Evolutionary conservation across 2,329 filamentous ascomycete species (phyloP), one percentile per base, ranked within the genome.

Genomic region (Penicillium sp.): DNA sequence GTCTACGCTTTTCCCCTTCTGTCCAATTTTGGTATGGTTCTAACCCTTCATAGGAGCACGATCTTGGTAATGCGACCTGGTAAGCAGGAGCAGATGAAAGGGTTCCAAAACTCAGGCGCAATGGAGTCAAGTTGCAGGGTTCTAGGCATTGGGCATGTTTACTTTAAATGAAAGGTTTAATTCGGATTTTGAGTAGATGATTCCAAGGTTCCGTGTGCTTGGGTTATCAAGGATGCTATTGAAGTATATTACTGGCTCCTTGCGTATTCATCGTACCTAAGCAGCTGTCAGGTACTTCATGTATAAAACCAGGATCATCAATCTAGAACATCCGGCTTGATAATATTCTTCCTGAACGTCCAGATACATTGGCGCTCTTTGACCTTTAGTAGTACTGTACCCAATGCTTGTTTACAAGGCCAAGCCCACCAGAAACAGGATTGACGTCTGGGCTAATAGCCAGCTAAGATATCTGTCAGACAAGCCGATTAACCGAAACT

Each of bases 31-130:
- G n/a, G 14, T 13, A 14, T 41, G 39, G 3, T 41, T 52, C 66
- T 57, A 66, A 55, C 14, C 33, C 45, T 54, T 27, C 33, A 53
- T 43, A 74, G 71, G 73, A 75, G 62, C 73, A 75, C 55, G 72
- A 75, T 57, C 61, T 75, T 33, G 73, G 73, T 24, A 75, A 75
- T 55, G 64, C 70, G 55, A 70, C 67, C 26, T 70, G 68, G 62
- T 73, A 61, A 66, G 10, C 43, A 44, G 19, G 29, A 67, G 13
- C 35, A 41, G 24, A 26, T 57, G 48, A 58, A 58, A 54, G 41
- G 39, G 39, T 41, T 41, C 35, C 39, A 41, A 41, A 57, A 43
- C 46, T 59, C 24, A 57, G 64, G 63, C 66, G 66, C 59, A 63
- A 56, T 61, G 64, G 67, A 63, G 64, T 63, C 52, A 50, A 54